Base-by-base conservation (phyloP, 371 early-diverging fungal species). In the Haplosporangium sp. region DNA sequence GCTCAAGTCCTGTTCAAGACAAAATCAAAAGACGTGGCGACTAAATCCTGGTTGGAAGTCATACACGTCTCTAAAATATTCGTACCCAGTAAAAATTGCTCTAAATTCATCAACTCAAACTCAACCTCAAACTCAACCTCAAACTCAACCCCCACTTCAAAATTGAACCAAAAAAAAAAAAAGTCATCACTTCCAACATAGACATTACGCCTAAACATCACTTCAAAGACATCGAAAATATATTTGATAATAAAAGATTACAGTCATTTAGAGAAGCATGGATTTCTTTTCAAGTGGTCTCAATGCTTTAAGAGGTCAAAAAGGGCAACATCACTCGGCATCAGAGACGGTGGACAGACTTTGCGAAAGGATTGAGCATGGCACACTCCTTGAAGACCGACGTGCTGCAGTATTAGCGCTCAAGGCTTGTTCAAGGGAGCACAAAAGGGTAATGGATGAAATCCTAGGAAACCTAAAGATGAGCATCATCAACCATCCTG, bases 381-480 rank as follows among this genome's bases (percentile, higher is more conserved):
- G 95, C 4, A 95, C 95, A 6, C 86, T 96, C 34, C 76, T 95
- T 35, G 97, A 98, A 77, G 98, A 98, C 85, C 84, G 95, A 62
- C 85, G 97, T 53, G 95, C 96, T 3, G 95, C 95, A 6, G 94
- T 96, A 4, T 87, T 93, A 39, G 92, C 94, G 6, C 84, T 98
- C 56, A 96, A 95, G 71, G 96, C 95, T 0, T 88, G 97, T 45
- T 89, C 95, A 8, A 84, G 94, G 55, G 96, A 98, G 48, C 94
- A 91, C 86, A 86, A 88, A 69, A 77, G 86, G 84, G 94, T 93
- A 85, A 37, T 19, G 7, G 59, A 63, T 63, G 59, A 50, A n/a
- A n/a, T 17, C 19, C 27, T 27, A 38, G 37, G 60, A 40, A 7
- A 60, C 10, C 9, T 17, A 4, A 60, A 8, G 35, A 60, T 60